Percentiles rank a stretch among this genome's conserved stretches.
These are phyloP conservation scores for Arthrocladium fulminans DNA, from an alignment of 2,329 filamentous ascomycete species.

Conservation along the genomic window DNA sequence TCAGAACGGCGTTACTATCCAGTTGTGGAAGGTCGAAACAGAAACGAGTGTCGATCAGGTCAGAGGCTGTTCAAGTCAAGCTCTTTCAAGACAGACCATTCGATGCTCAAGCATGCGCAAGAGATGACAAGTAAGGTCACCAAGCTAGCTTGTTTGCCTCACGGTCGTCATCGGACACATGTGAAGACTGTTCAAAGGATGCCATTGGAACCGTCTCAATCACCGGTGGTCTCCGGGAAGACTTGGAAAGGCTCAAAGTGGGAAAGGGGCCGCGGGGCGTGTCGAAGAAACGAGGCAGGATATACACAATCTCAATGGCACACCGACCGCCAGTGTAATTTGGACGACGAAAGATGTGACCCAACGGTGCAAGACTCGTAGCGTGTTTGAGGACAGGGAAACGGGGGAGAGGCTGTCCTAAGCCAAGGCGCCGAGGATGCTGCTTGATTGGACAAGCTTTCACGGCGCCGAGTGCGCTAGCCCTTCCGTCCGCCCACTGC, in stretches of 20 bases:
- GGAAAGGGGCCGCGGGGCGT: background rate
- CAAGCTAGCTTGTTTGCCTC: background rate
- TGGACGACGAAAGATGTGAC: background rate
- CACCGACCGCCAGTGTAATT: background rate
- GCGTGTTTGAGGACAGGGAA: background rate
- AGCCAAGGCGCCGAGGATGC: background rate
- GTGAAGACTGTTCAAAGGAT: background rate
- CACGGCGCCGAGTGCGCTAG: background rate
- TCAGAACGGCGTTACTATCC: background rate
- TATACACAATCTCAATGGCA: background rate
- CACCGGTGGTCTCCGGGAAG: background rate
- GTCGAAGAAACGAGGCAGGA: background rate
- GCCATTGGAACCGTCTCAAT: background rate
- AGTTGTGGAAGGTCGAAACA: background rate
- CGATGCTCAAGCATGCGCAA: conserved; percentile 3
- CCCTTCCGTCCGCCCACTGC: no score
- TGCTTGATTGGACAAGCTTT: conserved; percentile 4
- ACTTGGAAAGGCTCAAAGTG: background rate
- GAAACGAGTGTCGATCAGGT: background rate
- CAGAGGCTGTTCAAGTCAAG: background rate
- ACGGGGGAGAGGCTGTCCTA: background rate
- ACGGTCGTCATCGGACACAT: background rate
- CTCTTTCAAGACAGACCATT: conserved; percentile 1
- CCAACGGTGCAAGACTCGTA: background rate
- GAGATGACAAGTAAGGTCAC: conserved; percentile 1